Evolutionary conservation across 2,329 filamentous ascomycete genomes (phyloP).

Genomic region (Aspergillus arachidicola): DNA sequence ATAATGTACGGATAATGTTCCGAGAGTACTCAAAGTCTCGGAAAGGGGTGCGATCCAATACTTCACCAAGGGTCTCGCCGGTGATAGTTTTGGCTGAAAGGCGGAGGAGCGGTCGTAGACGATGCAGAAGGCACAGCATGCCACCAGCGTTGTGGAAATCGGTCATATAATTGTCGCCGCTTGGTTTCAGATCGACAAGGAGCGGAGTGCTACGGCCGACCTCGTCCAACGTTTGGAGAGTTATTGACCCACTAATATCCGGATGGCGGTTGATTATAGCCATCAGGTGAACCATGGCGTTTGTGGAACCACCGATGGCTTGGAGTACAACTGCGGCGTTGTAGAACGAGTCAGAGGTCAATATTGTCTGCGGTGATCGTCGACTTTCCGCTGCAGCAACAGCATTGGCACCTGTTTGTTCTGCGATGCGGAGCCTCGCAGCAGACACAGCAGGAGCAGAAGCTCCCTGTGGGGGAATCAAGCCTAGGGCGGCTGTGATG

Average conservation of each 20-base stretch:
- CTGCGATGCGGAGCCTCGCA: slow-evolving; percentile 54
- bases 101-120: slow-evolving; percentile 49
- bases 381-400: slow-evolving; percentile 45
- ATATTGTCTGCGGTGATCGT: slow-evolving; percentile 47
- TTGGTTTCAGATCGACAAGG: slow-evolving; percentile 56
- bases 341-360: slow-evolving; percentile 51
- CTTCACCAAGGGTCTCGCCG: slow-evolving; percentile 51
- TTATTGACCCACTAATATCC: slow-evolving; percentile 47
- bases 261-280: slow-evolving; percentile 59
- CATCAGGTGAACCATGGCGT: slow-evolving; percentile 57
- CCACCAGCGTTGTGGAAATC: slow-evolving; percentile 58
- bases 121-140: slow-evolving; percentile 52
- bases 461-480: slow-evolving; percentile 57
- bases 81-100: slow-evolving; percentile 51
- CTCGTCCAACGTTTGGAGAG: slow-evolving; percentile 50
- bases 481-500: slow-evolving; percentile 53
- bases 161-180: slow-evolving; percentile 58
- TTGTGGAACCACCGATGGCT: slow-evolving; percentile 60
- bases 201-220: slow-evolving; percentile 52
- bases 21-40: slow-evolving; percentile 44
- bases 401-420: slow-evolving; percentile 55
- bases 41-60: slow-evolving; percentile 48
- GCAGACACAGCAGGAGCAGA: slow-evolving; percentile 58
- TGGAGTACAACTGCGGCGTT: slow-evolving; percentile 58
- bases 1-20: slow-evolving; percentile 48